These are phyloP conservation scores for Mitragyna speciosa DNA, from an alignment of 257 asterid genomes.

Conservation along the genomic window DNA sequence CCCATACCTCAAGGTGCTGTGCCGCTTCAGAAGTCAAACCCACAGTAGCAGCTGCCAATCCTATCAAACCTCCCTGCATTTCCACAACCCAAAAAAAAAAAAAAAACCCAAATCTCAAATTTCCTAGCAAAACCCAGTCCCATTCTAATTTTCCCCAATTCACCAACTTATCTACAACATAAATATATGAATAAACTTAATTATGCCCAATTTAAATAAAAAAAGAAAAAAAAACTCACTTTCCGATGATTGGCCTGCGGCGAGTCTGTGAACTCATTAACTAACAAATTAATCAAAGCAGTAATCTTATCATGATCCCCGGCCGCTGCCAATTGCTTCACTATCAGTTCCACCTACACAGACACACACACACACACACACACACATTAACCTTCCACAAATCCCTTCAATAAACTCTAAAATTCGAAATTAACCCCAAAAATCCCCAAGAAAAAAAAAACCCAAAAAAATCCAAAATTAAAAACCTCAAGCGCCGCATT, in stretches of 20 bases:
- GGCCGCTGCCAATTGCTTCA: constrained; percentile 72
- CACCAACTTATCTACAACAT: not conserved
- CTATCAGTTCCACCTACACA: constrained; percentile 86
- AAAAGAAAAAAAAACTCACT: constrained; percentile 36
- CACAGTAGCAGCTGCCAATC: constrained; percentile 98
- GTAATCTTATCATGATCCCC: constrained; percentile 82
- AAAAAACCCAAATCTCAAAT: constrained; percentile 14
- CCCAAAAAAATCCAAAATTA: not conserved
- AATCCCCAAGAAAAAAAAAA: not conserved
- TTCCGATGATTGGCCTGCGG: constrained; percentile 93
- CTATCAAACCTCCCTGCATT: constrained; percentile 90
- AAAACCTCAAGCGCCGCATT: constrained; percentile 97
- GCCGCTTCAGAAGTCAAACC: constrained; percentile 91
- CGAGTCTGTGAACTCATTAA: constrained; percentile 70
- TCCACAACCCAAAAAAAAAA: constrained; percentile 14
- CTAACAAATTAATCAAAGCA: constrained; percentile 76
- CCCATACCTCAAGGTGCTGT: constrained; percentile 86
- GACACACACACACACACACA: not conserved
- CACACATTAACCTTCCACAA: constrained; percentile 4
- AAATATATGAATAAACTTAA: not conserved
- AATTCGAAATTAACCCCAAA: constrained; percentile 25
- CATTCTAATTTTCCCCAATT: not conserved
- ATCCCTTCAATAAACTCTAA: constrained; percentile 35
- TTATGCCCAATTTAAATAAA: not conserved
- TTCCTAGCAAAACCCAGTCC: constrained; percentile 14